Percentiles rank a stretch among this genome's conserved stretches.
Conservation (phyloP, 2,329 filamentous ascomycete genomes). For the Albophoma yamanashiensis region DNA sequence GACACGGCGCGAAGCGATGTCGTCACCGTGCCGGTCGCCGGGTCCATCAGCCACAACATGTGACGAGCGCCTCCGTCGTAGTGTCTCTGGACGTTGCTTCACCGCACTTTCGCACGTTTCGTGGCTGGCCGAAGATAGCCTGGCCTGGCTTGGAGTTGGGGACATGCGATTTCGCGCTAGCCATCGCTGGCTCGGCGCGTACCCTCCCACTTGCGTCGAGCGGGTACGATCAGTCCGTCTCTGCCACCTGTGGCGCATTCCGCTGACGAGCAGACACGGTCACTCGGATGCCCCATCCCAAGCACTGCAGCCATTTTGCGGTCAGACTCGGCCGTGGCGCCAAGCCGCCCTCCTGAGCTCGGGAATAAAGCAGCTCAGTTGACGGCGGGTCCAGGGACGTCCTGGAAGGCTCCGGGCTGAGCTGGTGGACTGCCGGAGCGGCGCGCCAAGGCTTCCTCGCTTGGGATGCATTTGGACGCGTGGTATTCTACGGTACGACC, state of each 20-base stretch:
- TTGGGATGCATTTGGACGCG: neutral
- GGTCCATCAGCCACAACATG: neutral
- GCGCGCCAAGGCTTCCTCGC: neutral
- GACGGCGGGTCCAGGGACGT: neutral
- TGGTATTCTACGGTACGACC: neutral
- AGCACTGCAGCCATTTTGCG: neutral
- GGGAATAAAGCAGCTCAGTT: neutral
- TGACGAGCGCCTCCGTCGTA: neutral
- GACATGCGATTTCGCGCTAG: neutral
- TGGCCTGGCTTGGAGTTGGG: constrained; percentile 5
- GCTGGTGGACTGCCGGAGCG: neutral
- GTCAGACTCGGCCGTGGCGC: neutral
- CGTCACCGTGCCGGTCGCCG: neutral
- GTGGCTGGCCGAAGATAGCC: constrained; percentile 6
- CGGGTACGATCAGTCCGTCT: neutral
- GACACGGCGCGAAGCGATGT: neutral
- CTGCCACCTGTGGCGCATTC: neutral
- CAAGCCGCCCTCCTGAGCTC: neutral
- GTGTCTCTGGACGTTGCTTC: constrained; percentile 2
- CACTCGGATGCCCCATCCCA: neutral
- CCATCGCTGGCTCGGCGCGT: neutral
- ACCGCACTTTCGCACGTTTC: constrained; percentile 6
- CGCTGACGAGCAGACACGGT: neutral
- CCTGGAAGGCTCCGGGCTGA: neutral
- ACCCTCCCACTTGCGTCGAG: neutral